phyloP scores from a whole-genome alignment of 2,329 filamentous ascomycete genomes.

The Fusarium pseudoanthophilum region DNA sequence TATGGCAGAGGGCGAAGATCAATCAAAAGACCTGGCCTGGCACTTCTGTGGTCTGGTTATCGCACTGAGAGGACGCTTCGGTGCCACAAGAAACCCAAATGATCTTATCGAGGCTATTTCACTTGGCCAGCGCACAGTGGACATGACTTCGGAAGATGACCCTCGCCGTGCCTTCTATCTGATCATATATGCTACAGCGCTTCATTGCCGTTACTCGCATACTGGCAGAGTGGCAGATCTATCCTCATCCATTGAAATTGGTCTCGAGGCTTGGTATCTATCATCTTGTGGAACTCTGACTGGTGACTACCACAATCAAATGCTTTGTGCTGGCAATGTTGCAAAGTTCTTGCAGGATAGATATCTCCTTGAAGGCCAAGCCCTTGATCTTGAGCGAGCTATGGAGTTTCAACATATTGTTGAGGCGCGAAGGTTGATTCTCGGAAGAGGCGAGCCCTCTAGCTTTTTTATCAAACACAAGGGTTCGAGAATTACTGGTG shows the following conservation, averaged over 20 bases:
- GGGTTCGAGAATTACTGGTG: neutral
- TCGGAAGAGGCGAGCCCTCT: neutral
- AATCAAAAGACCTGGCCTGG: neutral
- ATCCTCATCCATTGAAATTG: neutral
- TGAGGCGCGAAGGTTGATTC: neutral
- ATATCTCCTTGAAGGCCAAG: neutral
- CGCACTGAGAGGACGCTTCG: neutral
- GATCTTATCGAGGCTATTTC: neutral
- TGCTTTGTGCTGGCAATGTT: neutral
- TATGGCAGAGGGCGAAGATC: neutral
- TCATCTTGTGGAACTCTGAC: neutral
- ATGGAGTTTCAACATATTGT: neutral
- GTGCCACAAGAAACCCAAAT: neutral
- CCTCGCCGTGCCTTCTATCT: neutral
- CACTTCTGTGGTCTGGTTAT: neutral
- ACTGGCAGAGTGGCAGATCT: neutral
- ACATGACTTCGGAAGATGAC: neutral
- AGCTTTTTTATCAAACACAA: neutral
- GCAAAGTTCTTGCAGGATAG: neutral
- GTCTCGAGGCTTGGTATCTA: neutral
- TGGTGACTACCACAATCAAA: neutral
- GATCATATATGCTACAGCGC: neutral
- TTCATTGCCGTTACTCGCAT: neutral
- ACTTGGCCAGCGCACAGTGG: neutral
- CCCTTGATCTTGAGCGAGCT: neutral